Evolutionary conservation across 1,284 basidiomycete species (phyloP), one percentile per base, ranked within the genome.

Genomic region (Marasmius tenuissimus): DNA sequence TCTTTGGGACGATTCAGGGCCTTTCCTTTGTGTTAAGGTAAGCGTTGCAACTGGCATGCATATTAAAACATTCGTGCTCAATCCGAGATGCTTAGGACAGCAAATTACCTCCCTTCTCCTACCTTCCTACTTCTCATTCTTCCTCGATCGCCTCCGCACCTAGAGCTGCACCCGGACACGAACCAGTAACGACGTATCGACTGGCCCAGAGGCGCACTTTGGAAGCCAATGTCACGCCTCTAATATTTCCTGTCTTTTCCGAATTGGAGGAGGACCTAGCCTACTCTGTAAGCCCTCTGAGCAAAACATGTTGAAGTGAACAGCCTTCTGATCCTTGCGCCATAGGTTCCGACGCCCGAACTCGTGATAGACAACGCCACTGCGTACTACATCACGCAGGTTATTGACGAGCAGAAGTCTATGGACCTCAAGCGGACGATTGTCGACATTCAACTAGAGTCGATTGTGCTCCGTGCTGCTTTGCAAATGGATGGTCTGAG

Each of bases 331-430:
- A 47, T 49, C 58, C 57, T 34, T 54, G 34, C 45, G 27, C 39
- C 60, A 2, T 27, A 84, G 82, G 64, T 64, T 39, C 65, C 74
- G 27, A 75, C 79, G 40, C 76, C 81, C 16, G 84, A 85, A 64
- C 70, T 84, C 27, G 72, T 65, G 49, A 68, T 88, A 37, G 87
- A 88, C 61, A 69, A 69, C 14, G 67, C 85, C 57, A 70, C 85
- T 68, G 71, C 72, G 3, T 66, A 65, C 27, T 78, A 80, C 64
- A 67, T 85, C 18, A 68, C 69, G 49, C 66, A 63, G 42, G 70
- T 79, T 61, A 62, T 72, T 12, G 45, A 60, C 49, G 59, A 65
- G 45, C 58, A 62, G 14, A 64, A 64, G 47, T 58, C 61, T 1
- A 48, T 48, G 45, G 42, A 55, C n/a, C 1, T 62, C 66, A 27